Base-by-base conservation (phyloP, 352 stramenopile species). In the Elongisporangium anandrum region DNA sequence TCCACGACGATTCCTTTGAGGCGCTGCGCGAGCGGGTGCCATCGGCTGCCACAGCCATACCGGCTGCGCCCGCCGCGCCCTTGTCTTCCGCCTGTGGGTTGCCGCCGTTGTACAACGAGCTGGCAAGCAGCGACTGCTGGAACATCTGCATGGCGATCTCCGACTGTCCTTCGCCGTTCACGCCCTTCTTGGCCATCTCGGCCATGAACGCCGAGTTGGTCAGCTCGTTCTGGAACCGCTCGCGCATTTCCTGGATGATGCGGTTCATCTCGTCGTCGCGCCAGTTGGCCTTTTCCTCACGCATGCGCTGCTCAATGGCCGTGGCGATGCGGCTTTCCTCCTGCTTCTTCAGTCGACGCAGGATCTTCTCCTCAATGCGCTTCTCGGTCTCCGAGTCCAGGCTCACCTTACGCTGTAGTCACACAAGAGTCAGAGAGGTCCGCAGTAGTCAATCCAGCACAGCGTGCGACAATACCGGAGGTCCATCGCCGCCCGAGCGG, bases 231-330 rank as follows among this genome's bases (percentile, higher is more conserved):
- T 93, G 82, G 61, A 95, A 89, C 5, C 84, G 81, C 60, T 92
- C 84, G 38, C 85, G 80, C 81, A 95, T 92, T 63, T 95, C 83
- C 75, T 92, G 90, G 60, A 92, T 92, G 59, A 95, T 95, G 52
- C 84, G 84, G 69, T 95, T 95, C 85, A 95, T 95, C 66, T 95
- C 85, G 49, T 90, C 85, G 60, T 95, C 85, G 41, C 79, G 80
- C 85, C 85, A 95, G 54, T 85, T 91, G n/a, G 85, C 85, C 60
- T 95, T 95, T 41, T 90, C 81, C 29, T 79, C 76, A 34, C 72
- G 69, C 85, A 95, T 95, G 41, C 85, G 85, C 48, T 82, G 63
- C 71, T 95, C 85, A 41, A 95, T 95, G 20, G 85, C 85, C 56
- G 82, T 73, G 12, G 85, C 80, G 53, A 95, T 95, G 45, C 85